Percentiles rank a stretch among this genome's conserved stretches.
Conservation (phyloP, 768 basidiomycete genomes). For the Hericium rajendrae region DNA sequence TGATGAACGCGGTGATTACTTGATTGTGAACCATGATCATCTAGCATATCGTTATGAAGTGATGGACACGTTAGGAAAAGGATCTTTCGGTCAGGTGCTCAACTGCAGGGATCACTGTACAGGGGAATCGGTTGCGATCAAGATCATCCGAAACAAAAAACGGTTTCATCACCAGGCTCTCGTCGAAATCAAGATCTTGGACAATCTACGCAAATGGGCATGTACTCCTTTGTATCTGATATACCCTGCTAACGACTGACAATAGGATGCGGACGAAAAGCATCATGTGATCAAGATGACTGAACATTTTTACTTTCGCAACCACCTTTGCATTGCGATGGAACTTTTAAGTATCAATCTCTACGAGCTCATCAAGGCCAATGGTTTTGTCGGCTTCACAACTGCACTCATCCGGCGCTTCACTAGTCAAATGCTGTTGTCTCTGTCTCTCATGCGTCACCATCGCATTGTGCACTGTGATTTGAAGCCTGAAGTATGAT, state of each 20-base stretch:
- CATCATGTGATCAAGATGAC: slow-evolving; percentile 98
- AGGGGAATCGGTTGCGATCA: slow-evolving; percentile 94
- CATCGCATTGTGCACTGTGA: slow-evolving; percentile 99
- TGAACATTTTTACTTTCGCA: slow-evolving; percentile 96
- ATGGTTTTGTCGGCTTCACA: slow-evolving; percentile 97
- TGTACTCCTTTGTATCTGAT: slow-evolving; percentile 19
- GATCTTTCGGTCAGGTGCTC: slow-evolving; percentile 95
- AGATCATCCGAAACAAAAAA: slow-evolving; percentile 99
- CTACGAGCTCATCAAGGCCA: slow-evolving; percentile 98
- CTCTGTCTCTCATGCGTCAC: slow-evolving; percentile 87
- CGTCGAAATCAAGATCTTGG: slow-evolving; percentile 98
- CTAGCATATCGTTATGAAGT: slow-evolving; percentile 96
- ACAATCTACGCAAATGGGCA: slow-evolving; percentile 96
- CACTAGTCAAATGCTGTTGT: slow-evolving; percentile 90
- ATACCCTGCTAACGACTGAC: neutral
- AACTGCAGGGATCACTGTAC: slow-evolving; percentile 93
- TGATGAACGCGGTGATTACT: slow-evolving; percentile 96
- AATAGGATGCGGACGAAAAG: slow-evolving; percentile 89
- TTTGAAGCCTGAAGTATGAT: slow-evolving; percentile 88
- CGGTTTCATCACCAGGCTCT: slow-evolving; percentile 96
- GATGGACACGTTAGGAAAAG: slow-evolving; percentile 88
- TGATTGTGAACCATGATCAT: slow-evolving; percentile 84
- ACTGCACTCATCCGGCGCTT: slow-evolving; percentile 92
- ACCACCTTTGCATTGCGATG: slow-evolving; percentile 96
- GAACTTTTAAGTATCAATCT: slow-evolving; percentile 97